phyloP scores from a whole-genome alignment of 2,329 filamentous ascomycete species.

The Aschersonia sp. region DNA sequence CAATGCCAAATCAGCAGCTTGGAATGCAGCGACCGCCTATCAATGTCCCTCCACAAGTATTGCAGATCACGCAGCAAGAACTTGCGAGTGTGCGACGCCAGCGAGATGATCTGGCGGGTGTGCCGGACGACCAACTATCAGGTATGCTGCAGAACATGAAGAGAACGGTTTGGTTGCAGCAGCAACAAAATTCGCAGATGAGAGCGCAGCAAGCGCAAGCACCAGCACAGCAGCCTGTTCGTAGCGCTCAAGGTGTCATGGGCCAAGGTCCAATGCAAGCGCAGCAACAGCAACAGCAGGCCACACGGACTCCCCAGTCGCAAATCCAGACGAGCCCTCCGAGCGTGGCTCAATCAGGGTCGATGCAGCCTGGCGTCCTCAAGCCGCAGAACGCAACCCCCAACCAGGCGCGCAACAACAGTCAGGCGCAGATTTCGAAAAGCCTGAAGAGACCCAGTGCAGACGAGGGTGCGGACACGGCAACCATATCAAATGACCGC shows the following conservation, averaged over 20 bases:
- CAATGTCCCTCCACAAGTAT: slow-evolving; percentile 15
- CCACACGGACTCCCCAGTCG: slow-evolving; percentile 20
- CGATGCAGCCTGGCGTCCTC: slow-evolving; percentile 14
- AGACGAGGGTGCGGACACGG: slow-evolving; percentile 26
- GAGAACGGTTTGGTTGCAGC: slow-evolving; percentile 14
- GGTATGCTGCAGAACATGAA: slow-evolving; percentile 18
- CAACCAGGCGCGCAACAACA: slow-evolving; percentile 9
- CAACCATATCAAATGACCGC: slow-evolving; percentile 8
- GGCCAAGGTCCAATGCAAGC: slow-evolving; percentile 8
- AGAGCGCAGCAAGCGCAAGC: slow-evolving; percentile 9
- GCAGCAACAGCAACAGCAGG: slow-evolving; percentile 41
- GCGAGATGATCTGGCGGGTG: slow-evolving; percentile 11
- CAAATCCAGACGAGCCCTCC: slow-evolving; percentile 21
- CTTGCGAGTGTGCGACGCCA: slow-evolving; percentile 15
- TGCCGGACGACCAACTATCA: slow-evolving; percentile 20
- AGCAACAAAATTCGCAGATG: slow-evolving; percentile 14
- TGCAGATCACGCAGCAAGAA: slow-evolving; percentile 19
- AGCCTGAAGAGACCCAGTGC: slow-evolving; percentile 35
- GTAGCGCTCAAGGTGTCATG: background rate
- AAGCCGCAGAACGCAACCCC: slow-evolving; percentile 9
- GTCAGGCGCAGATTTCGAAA: slow-evolving; percentile 18
- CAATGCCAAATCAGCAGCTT: slow-evolving; percentile 13
- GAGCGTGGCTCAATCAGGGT: slow-evolving; percentile 27
- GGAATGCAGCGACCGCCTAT: slow-evolving; percentile 10
- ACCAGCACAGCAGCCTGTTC: slow-evolving; percentile 8